A percentile compares a stretch with the other conserved stretches of the same genome.
phyloP scores from a whole-genome alignment of 176 grass and related monocot genomes.

The Dendrocalamus sinicus region DNA sequence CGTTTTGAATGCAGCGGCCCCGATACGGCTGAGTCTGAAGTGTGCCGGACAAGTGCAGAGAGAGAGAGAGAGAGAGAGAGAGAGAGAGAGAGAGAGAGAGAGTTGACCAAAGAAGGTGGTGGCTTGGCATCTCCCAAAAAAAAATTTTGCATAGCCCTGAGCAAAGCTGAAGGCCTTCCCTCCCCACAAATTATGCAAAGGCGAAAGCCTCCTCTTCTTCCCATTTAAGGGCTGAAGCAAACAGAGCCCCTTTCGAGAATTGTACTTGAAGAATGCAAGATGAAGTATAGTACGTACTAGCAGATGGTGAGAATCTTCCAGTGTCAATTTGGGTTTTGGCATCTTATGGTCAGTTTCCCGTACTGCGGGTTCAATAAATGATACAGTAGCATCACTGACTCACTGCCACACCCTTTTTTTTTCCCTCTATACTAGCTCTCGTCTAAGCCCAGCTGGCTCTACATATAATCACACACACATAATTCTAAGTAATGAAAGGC shows the following conservation, averaged over 20 bases:
- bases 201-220: slow-evolving; percentile 48
- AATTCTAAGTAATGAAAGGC: slow-evolving; percentile 21
- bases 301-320: slow-evolving; percentile 45
- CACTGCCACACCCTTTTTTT: slow-evolving; percentile 18
- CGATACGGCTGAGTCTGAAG: background rate
- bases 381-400: slow-evolving; percentile 39
- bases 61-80: background rate
- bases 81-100: background rate
- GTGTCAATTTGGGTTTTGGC: slow-evolving; percentile 45
- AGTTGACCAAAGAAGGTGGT: slow-evolving; percentile 12
- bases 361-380: slow-evolving; percentile 46
- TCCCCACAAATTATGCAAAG: slow-evolving; percentile 57
- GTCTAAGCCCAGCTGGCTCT: background rate
- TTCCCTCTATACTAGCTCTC: slow-evolving; percentile 11
- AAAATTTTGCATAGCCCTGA: slow-evolving; percentile 43
- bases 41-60: background rate
- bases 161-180: slow-evolving; percentile 35
- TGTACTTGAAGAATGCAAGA: slow-evolving; percentile 59
- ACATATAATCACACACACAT: slow-evolving; percentile 36
- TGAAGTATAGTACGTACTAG: slow-evolving; percentile 24
- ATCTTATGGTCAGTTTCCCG: slow-evolving; percentile 58
- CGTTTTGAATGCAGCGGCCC: background rate
- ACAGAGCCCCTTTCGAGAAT: slow-evolving; percentile 50
- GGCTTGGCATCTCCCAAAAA: slow-evolving; percentile 27
- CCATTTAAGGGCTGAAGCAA: slow-evolving; percentile 44